phyloP scores from a whole-genome alignment of 768 basidiomycete species.

The Pisolithus orientalis region DNA sequence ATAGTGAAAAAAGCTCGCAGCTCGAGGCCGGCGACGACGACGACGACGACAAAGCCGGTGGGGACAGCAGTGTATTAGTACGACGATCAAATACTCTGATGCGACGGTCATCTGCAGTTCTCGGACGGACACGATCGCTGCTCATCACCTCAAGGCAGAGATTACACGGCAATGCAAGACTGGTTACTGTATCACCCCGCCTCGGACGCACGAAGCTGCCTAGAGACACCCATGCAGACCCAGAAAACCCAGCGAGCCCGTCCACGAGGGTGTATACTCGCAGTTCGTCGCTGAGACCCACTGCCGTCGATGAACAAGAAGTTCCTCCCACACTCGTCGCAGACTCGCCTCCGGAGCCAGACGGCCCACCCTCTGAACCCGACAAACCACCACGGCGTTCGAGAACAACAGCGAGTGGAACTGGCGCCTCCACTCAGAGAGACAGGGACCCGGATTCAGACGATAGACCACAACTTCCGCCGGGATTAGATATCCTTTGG shows the following conservation, averaged over 20 bases:
- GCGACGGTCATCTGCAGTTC: slow-evolving; percentile 53
- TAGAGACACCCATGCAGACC: slow-evolving; percentile 12
- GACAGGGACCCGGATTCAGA: slow-evolving; percentile 13
- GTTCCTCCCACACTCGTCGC: slow-evolving; percentile 6
- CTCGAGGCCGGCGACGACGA: background rate
- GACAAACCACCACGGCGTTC: slow-evolving; percentile 22
- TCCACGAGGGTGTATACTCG: slow-evolving; percentile 17
- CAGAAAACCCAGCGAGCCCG: slow-evolving; percentile 2
- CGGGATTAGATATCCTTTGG: slow-evolving; percentile 62
- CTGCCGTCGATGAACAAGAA: slow-evolving; percentile 8
- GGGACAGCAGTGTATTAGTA: slow-evolving; percentile 51
- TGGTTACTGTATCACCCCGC: background rate
- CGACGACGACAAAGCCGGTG: background rate
- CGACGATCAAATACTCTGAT: slow-evolving; percentile 63
- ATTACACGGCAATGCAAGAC: background rate
- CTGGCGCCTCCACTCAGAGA: slow-evolving; percentile 3
- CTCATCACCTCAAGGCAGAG: slow-evolving; percentile 22
- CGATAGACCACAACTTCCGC: slow-evolving; percentile 43
- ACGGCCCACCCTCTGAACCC: slow-evolving; percentile 8
- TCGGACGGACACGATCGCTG: slow-evolving; percentile 88
- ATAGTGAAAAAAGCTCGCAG: background rate
- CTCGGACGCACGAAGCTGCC: slow-evolving; percentile 20
- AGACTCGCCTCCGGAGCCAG: slow-evolving; percentile 22
- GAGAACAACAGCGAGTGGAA: slow-evolving; percentile 1
- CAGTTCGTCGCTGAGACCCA: slow-evolving; percentile 18